Conservation (phyloP, 192 early-diverging fungal species). For the Paraglomus brasilianum region DNA sequence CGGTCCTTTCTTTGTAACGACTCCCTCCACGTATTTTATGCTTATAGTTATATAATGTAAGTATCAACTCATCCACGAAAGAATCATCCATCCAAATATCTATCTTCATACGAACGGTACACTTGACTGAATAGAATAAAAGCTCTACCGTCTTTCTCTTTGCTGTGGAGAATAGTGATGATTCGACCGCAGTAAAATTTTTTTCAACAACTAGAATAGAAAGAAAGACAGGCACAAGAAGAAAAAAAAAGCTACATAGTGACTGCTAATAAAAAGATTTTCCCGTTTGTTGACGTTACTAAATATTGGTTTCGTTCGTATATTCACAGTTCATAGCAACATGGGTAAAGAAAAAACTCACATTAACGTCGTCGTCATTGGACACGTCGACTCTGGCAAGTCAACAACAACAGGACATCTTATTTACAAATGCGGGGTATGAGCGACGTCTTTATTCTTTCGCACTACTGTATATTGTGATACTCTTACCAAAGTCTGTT, state of each 20-base stretch:
- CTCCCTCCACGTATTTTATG: slow-evolving; percentile 29
- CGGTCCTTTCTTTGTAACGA: slow-evolving; percentile 18
- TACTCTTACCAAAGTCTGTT: not conserved
- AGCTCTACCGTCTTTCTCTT: too few relatives aligned
- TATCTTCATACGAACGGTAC: too few relatives aligned
- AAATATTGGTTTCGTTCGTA: not conserved
- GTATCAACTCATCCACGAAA: slow-evolving; percentile 13
- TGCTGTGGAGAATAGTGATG: too few relatives aligned
- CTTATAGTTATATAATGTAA: slow-evolving; percentile 28
- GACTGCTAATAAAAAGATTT: not conserved
- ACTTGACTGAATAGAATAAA: too few relatives aligned
- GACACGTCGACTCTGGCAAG: slow-evolving; percentile 99
- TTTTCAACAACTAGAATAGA: not conserved
- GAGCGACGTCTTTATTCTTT: not conserved
- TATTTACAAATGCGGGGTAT: slow-evolving; percentile 98
- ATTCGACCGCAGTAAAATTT: too few relatives aligned
- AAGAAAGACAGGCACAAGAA: not conserved
- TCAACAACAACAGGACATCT: slow-evolving; percentile 99
- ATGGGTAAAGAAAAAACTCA: slow-evolving; percentile 84
- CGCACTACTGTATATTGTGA: not conserved
- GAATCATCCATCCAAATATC: slow-evolving; percentile 23
- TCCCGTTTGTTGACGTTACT: not conserved
- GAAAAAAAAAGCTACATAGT: not conserved
- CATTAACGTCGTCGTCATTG: slow-evolving; percentile 94
- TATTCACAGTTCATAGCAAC: not conserved